These are phyloP conservation scores for Calvatia gigantea DNA, from an alignment of 768 basidiomycete species.

Conservation along the genomic window DNA sequence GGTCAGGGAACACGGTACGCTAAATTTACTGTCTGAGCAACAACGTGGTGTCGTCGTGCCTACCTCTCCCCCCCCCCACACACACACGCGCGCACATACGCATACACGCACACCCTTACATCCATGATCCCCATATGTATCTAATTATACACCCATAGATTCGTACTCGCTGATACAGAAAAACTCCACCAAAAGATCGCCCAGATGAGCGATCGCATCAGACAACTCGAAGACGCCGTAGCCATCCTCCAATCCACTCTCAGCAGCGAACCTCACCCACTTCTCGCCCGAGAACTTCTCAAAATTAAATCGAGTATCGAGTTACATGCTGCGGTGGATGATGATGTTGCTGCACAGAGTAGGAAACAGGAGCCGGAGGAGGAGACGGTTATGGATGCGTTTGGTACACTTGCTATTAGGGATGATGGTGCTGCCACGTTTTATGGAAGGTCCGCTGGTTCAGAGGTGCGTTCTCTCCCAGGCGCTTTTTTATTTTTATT, in stretches of 20 bases:
- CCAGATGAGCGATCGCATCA: conserved; percentile 66
- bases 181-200: conserved; percentile 66
- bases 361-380: conserved; percentile 34
- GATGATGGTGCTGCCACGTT: conserved; percentile 71
- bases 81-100: no score
- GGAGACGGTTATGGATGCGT: conserved; percentile 57
- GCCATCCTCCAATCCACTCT: conserved; percentile 48
- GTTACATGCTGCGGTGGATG: conserved; percentile 53
- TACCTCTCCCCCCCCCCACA: conserved; percentile 4
- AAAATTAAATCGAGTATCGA: conserved; percentile 70
- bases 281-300: conserved; percentile 56
- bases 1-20: conserved; percentile 73
- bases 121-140: no score
- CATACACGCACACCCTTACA: no score
- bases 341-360: conserved; percentile 32
- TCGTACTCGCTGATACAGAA: conserved; percentile 71
- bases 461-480: conserved; percentile 59
- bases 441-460: conserved; percentile 69
- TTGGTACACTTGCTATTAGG: conserved; percentile 65
- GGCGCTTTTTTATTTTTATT: not conserved
- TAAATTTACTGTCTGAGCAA: no score
- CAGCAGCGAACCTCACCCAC: conserved; percentile 52
- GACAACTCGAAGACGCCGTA: conserved; percentile 69
- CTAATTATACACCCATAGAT: conserved; percentile 32
- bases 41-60: no score